Conservation (phyloP, 768 basidiomycete species). For the Serendipita sp. region DNA sequence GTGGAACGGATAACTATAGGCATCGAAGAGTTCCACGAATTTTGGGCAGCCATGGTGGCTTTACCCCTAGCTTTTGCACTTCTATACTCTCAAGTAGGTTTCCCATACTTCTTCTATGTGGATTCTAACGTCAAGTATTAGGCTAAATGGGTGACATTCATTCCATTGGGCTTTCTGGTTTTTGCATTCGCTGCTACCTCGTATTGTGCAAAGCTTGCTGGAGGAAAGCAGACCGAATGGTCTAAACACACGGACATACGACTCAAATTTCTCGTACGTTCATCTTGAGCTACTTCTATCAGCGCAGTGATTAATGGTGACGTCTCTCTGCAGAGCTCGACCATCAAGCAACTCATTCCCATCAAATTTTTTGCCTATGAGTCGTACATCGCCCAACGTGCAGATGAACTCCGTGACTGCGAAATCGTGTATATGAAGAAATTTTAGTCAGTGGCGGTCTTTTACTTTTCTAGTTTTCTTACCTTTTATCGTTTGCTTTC, state of each 20-base stretch:
- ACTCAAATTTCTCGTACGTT: constrained; percentile 8
- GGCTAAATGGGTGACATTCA: constrained; percentile 2
- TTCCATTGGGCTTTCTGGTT: not conserved
- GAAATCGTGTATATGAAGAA: not conserved
- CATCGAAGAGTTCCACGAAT: constrained; percentile 7
- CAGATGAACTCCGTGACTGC: not conserved
- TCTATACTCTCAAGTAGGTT: constrained; percentile 6
- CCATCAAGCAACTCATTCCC: not conserved
- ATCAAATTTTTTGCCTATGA: constrained; percentile 6
- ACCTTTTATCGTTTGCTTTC: not conserved
- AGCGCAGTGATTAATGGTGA: not conserved
- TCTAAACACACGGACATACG: constrained; percentile 1
- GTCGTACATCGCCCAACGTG: not conserved
- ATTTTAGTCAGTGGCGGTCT: not conserved
- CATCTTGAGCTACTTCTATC: not conserved
- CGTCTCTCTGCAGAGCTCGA: not conserved
- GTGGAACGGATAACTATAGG: constrained; percentile 8
- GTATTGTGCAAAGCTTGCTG: not conserved
- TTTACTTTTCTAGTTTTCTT: not conserved
- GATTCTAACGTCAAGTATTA: not conserved
- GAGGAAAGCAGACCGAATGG: constrained; percentile 5
- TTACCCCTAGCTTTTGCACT: constrained; percentile 2
- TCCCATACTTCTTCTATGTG: not conserved
- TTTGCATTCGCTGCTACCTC: constrained; percentile 3
- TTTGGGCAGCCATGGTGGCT: not conserved